Base-by-base conservation (phyloP, 257 asterid genomes). In the Lantana camara region DNA sequence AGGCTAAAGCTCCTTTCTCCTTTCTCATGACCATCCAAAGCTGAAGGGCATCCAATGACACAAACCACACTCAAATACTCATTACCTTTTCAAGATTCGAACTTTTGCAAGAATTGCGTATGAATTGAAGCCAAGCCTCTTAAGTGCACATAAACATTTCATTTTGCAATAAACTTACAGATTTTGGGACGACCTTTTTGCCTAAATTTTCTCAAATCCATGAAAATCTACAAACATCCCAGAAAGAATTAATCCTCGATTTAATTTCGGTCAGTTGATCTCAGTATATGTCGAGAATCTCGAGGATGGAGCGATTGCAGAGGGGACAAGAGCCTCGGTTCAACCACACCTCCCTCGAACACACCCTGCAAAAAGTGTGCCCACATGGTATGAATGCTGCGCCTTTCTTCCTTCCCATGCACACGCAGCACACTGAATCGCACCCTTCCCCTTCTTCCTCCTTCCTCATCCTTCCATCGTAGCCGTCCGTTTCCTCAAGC, bases 371-470 rank as follows among this genome's bases (percentile, higher is more conserved):
- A 75, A 84, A 93, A 32, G 97, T 87, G 79, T 93, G 98, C 6
- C 98, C 98, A 78, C 98, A 93, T 63, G 98, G 98, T 61, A 93
- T 89, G 76, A 93, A 87, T 3, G 98, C 97, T 37, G 97, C 98
- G 0, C 88, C 96, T 50, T 80, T 93, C 51, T 78, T 87, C 78
- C 96, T 85, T 72, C 85, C 91, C 96, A 93, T 82, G 87, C 97
- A 93, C 87, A 89, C 96, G 82, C 98, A 93, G 73, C 98, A 87
- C 87, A 81, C 46, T 9, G 71, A 58, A 79, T 87, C 97, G n/a
- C 75, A 37, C 4, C 85, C 87, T 12, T 21, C 67, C 24, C 14
- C 64, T 0, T 21, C 73, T 7, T 8, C 75, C 57, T 40, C 80
- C 30, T 21, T 50, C 56, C 7, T 42, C 67, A 42, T 51, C 64